Conservation (phyloP, 108 stramenopile genomes). For the Cyclotella sp. region DNA sequence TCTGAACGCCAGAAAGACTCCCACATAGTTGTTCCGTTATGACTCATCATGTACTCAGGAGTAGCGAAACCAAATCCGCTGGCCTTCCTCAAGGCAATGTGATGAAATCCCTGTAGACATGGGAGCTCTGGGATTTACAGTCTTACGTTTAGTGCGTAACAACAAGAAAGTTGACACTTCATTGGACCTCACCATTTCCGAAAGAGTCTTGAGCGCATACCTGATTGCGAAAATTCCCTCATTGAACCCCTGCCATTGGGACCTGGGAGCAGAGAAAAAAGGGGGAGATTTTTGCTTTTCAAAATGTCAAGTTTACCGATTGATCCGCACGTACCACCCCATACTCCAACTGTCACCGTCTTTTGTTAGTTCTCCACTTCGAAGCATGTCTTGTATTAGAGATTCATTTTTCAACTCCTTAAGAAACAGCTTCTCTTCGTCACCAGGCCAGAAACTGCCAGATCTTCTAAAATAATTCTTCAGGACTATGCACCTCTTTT, state of each 20-base stretch:
- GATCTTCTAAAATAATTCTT: conserved; percentile 37
- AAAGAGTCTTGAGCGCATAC: conserved; percentile 40
- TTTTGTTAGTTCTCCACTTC: conserved; percentile 15
- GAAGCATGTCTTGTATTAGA: conserved; percentile 26
- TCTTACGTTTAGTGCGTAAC: background rate
- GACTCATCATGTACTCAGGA: conserved; percentile 48
- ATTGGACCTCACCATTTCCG: conserved; percentile 30
- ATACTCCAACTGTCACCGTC: background rate
- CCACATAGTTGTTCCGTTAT: conserved; percentile 63
- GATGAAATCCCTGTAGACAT: conserved; percentile 25
- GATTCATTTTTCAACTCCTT: conserved; percentile 3
- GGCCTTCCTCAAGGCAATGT: conserved; percentile 40
- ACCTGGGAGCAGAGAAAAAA: conserved; percentile 4
- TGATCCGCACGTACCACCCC: background rate
- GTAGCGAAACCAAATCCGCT: conserved; percentile 36
- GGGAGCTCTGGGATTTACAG: background rate
- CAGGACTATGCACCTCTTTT: conserved; percentile 40
- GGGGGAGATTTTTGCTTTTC: background rate
- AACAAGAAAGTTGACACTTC: background rate
- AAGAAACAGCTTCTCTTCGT: conserved; percentile 14
- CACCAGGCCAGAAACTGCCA: conserved; percentile 4
- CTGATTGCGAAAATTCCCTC: conserved; percentile 49
- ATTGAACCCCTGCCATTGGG: conserved; percentile 45
- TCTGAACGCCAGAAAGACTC: conserved; percentile 56
- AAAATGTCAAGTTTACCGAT: background rate